These are phyloP conservation scores for Pseudonectria foliicola DNA, from an alignment of 2,329 filamentous ascomycete genomes.

Conservation along the genomic window DNA sequence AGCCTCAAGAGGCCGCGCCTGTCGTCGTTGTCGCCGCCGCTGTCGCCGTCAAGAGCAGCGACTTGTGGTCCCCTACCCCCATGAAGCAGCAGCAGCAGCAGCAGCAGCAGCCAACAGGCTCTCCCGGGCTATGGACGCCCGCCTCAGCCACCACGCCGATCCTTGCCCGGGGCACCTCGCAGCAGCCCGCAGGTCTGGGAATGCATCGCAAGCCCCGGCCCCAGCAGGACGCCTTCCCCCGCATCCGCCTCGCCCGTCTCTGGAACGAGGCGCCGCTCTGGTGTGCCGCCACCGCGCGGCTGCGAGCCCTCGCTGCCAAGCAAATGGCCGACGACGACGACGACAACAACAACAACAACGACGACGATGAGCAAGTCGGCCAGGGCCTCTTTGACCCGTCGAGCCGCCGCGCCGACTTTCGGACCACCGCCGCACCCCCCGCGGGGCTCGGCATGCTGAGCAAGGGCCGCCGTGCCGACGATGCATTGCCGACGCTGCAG, in stretches of 20 bases:
- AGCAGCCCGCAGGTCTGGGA: conserved; percentile 15
- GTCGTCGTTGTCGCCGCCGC: too few species aligned
- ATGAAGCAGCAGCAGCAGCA: too few species aligned
- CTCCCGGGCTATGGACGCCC: too few species aligned
- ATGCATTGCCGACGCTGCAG: conserved; percentile 22
- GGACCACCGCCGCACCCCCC: conserved; percentile 25
- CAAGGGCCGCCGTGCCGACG: conserved; percentile 24
- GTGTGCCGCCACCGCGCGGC: conserved; percentile 12
- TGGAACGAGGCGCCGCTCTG: conserved; percentile 22
- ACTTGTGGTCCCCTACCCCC: too few species aligned
- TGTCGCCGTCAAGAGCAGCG: too few species aligned
- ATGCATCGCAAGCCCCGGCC: conserved; percentile 15
- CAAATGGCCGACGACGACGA: conserved; percentile 1
- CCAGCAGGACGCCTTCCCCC: conserved; percentile 12
- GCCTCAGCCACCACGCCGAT: too few species aligned
- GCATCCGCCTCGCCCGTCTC: conserved; percentile 15
- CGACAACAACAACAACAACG: conserved; percentile 6
- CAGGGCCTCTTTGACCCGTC: conserved; percentile 14
- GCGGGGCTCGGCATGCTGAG: conserved; percentile 28
- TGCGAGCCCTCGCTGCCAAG: neutral
- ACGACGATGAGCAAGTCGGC: too few species aligned
- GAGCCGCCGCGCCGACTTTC: conserved; percentile 19
- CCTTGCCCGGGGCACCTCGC: conserved; percentile 11
- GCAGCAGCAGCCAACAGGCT: too few species aligned
- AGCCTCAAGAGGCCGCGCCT: too few species aligned